Evolutionary conservation across 2,329 filamentous ascomycete genomes (phyloP).

Genomic region (Biscogniauxia sp.): DNA sequence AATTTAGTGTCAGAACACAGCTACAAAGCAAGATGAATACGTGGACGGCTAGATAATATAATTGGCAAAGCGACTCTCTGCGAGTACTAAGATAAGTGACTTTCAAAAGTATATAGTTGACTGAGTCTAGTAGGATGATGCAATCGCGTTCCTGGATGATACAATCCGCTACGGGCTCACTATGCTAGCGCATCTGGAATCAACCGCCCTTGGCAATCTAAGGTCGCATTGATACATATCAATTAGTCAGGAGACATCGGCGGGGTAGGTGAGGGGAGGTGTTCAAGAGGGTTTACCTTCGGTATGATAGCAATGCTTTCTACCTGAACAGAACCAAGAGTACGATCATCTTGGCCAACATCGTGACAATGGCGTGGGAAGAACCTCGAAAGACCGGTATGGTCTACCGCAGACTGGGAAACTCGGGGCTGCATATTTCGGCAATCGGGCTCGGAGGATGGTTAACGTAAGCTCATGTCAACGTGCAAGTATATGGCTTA

Average conservation of each 20-base stretch:
- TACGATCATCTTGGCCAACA: neutral
- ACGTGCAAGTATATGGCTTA: conserved; percentile 27
- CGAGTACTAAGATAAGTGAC: neutral
- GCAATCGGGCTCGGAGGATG: conserved; percentile 36
- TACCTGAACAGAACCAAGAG: neutral
- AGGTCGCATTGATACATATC: neutral
- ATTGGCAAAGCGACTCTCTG: neutral
- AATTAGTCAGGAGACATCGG: neutral
- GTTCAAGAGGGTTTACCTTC: neutral
- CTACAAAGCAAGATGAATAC: neutral
- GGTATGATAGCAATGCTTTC: neutral
- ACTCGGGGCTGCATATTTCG: conserved; percentile 31
- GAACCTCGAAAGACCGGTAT: conserved; percentile 15
- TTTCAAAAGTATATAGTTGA: neutral
- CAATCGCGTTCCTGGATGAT: neutral
- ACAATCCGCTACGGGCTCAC: neutral
- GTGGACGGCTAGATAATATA: neutral
- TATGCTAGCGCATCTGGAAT: neutral
- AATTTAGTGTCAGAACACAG: too few relatives aligned
- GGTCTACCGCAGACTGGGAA: conserved; percentile 13
- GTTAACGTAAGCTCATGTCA: conserved; percentile 31
- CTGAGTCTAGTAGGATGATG: neutral
- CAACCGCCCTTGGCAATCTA: neutral
- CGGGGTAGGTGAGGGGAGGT: neutral
- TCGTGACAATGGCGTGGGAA: conserved; percentile 9